Percentiles rank a stretch among this genome's conserved stretches.
Conservation (phyloP, 352 stramenopile genomes). For the Globisporangium nagaii region DNA sequence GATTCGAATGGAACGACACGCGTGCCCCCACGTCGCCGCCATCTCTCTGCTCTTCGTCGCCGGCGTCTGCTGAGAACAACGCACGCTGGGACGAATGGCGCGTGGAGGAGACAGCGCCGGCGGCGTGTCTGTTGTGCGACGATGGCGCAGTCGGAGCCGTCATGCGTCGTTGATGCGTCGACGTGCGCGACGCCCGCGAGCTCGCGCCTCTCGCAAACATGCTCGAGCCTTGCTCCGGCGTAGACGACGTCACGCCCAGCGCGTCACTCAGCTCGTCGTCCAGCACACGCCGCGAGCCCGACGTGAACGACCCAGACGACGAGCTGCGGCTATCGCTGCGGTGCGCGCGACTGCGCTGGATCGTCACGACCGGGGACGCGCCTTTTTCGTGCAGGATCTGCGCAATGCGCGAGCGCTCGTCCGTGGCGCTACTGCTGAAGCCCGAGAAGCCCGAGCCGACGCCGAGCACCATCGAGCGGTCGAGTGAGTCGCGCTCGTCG, state of each 20-base stretch:
- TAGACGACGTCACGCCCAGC: constrained; percentile 26
- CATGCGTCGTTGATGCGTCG: neutral
- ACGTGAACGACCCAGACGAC: constrained; percentile 14
- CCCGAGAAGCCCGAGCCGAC: constrained; percentile 19
- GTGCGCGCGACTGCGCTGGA: constrained; percentile 4
- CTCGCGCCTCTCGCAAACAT: neutral
- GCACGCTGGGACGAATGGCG: constrained; percentile 5
- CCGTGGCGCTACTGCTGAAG: constrained; percentile 13
- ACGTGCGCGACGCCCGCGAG: neutral
- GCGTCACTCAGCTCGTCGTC: constrained; percentile 62
- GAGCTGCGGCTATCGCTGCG: constrained; percentile 11
- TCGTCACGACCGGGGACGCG: neutral
- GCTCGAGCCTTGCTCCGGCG: neutral
- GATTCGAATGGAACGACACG: neutral
- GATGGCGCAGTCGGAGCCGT: neutral
- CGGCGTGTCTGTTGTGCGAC: neutral
- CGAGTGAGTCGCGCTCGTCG: constrained; percentile 26
- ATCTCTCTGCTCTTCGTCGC: constrained; percentile 9
- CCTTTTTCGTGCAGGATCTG: constrained; percentile 7
- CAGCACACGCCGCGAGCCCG: constrained; percentile 13
- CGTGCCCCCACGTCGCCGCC: neutral
- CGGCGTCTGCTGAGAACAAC: constrained; percentile 1
- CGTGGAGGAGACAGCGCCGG: neutral
- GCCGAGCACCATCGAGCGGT: constrained; percentile 49
- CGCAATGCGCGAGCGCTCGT: constrained; percentile 7